Conservation (phyloP, 75 land plant genomes). For the Cunninghamia lanceolata region DNA sequence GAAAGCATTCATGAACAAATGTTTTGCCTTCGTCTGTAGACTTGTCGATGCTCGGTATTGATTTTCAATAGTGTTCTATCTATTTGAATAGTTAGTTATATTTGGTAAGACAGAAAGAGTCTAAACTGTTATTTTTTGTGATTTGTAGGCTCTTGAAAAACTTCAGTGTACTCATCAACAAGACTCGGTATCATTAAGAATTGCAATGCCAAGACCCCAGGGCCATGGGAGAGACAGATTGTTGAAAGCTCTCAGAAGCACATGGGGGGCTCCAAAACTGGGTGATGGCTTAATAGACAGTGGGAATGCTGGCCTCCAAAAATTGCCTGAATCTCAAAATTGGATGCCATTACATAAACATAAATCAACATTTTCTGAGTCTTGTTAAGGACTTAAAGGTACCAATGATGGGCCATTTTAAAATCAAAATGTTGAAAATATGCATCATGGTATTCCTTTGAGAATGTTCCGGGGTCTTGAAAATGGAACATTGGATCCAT, state of each 20-base stretch:
- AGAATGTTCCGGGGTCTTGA: background rate
- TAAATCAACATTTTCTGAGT: background rate
- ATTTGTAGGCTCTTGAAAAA: background rate
- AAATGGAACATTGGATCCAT: background rate
- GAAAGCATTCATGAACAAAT: conserved; percentile 32
- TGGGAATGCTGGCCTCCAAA: background rate
- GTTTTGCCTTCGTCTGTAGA: conserved; percentile 13
- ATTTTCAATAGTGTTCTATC: background rate
- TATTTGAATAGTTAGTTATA: background rate
- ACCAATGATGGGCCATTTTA: background rate
- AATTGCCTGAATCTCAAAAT: background rate
- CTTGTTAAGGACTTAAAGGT: background rate
- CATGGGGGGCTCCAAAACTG: background rate
- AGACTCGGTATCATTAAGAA: conserved; percentile 6
- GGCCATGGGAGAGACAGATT: background rate
- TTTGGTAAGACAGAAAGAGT: background rate
- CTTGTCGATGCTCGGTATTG: conserved; percentile 26
- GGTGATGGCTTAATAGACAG: background rate
- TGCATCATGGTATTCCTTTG: no score
- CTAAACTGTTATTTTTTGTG: background rate
- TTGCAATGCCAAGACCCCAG: conserved; percentile 9
- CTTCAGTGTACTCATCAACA: background rate
- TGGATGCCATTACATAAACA: background rate
- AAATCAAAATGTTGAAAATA: background rate
- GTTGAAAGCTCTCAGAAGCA: conserved; percentile 6